Evolutionary conservation across 2,329 filamentous ascomycete species (phyloP).

Genomic region (Colletotrichum chlorophyti): DNA sequence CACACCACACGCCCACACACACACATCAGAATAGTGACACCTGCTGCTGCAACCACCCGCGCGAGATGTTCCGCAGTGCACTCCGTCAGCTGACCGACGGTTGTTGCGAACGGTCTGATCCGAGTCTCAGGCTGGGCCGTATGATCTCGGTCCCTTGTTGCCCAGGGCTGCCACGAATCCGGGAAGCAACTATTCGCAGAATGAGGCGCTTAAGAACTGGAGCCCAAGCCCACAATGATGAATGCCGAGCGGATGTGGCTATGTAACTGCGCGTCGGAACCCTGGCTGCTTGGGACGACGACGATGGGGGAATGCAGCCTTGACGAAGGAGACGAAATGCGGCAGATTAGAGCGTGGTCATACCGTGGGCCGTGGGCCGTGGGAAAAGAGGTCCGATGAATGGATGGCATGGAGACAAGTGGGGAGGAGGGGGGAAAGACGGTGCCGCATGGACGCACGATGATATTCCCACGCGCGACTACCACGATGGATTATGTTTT

Average conservation of each 20-base stretch:
- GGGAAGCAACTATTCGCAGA: slow-evolving; percentile 21
- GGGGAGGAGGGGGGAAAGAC: background rate
- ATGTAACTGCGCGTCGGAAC: slow-evolving; percentile 10
- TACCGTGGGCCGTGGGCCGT: background rate
- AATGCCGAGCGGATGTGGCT: slow-evolving; percentile 20
- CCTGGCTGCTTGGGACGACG: background rate
- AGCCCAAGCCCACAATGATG: slow-evolving; percentile 23
- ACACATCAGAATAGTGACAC: too few species aligned
- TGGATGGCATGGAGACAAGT: background rate
- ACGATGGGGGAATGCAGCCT: background rate
- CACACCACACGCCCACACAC: background rate
- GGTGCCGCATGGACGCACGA: background rate
- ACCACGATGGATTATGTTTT: slow-evolving; percentile 5
- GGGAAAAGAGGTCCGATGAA: slow-evolving; percentile 8
- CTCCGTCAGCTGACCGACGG: slow-evolving; percentile 25
- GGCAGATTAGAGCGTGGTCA: background rate
- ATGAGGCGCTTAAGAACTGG: slow-evolving; percentile 14
- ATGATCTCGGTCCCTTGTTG: background rate
- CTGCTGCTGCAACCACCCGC: slow-evolving; percentile 23
- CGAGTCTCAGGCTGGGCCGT: background rate
- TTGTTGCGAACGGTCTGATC: slow-evolving; percentile 1
- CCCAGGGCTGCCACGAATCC: slow-evolving; percentile 5
- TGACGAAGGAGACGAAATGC: background rate
- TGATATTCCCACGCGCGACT: slow-evolving; percentile 24
- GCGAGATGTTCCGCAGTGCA: slow-evolving; percentile 21